Evolutionary conservation across 2,329 filamentous ascomycete species (phyloP).

Genomic region (Penicillium sp.): DNA sequence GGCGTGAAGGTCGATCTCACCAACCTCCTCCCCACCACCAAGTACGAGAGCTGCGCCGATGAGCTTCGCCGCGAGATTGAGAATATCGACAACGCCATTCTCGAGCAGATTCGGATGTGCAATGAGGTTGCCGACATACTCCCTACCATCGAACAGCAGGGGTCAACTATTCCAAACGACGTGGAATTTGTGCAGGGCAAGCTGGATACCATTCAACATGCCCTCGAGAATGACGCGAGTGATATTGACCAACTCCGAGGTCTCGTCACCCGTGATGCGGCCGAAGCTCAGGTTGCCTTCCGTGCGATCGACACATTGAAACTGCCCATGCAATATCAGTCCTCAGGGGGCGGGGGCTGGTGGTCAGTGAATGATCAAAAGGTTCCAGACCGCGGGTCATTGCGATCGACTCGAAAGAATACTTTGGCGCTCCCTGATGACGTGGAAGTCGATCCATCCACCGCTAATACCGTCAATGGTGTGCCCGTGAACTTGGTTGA

Average conservation of each 20-base stretch:
- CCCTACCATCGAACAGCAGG: conserved; percentile 61
- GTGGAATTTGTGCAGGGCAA: conserved; percentile 64
- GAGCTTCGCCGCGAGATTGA: conserved; percentile 78
- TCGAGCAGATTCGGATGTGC: conserved; percentile 71
- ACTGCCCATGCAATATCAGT: conserved; percentile 65
- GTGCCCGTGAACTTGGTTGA: conserved; percentile 62
- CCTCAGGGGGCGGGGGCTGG: conserved; percentile 44
- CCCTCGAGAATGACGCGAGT: conserved; percentile 63
- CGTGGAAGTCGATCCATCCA: conserved; percentile 40
- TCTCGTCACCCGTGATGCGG: conserved; percentile 64
- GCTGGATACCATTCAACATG: conserved; percentile 63
- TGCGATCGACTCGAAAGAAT: conserved; percentile 44
- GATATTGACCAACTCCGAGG: conserved; percentile 60
- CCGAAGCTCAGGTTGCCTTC: conserved; percentile 71
- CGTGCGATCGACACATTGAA: conserved; percentile 73
- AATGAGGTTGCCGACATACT: conserved; percentile 75
- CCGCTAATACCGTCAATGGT: conserved; percentile 48
- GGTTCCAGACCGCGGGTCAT: conserved; percentile 38
- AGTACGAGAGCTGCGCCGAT: conserved; percentile 86
- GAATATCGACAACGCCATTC: conserved; percentile 75
- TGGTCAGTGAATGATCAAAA: conserved; percentile 43
- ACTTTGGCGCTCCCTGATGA: conserved; percentile 51
- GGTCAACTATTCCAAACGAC: conserved; percentile 65
- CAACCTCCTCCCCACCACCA: conserved; percentile 80
- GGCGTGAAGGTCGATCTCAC: conserved; percentile 77